These are phyloP conservation scores for Iris pallida DNA, from an alignment of 116 monocot species.

Conservation along the genomic window DNA sequence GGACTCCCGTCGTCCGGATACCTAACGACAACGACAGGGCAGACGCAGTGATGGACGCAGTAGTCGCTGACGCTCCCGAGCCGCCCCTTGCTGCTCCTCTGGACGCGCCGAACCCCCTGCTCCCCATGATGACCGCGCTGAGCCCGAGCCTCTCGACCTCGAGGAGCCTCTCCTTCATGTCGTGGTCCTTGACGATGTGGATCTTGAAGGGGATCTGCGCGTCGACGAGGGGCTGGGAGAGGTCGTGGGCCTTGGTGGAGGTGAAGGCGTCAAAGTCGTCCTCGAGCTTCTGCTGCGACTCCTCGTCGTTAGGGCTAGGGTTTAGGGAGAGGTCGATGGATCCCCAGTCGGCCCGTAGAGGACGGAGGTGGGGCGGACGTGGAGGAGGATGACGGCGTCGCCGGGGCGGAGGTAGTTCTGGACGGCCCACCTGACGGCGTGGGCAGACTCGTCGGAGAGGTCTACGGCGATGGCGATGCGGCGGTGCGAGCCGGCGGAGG, in stretches of 20 bases:
- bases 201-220: slow-evolving; percentile 47
- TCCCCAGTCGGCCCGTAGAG: slow-evolving; percentile 70
- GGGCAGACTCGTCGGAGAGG: slow-evolving; percentile 65
- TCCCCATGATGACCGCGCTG: slow-evolving; percentile 66
- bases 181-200: slow-evolving; percentile 52
- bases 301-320: slow-evolving; percentile 4
- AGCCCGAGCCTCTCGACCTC: slow-evolving; percentile 50
- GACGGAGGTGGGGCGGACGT: slow-evolving; percentile 50
- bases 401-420: slow-evolving; percentile 76
- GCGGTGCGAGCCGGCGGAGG: slow-evolving; percentile 32
- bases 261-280: slow-evolving; percentile 50
- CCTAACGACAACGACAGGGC: slow-evolving; percentile 58
- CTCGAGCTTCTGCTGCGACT: slow-evolving; percentile 38
- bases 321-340: slow-evolving; percentile 28
- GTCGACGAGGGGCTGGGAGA: slow-evolving; percentile 39
- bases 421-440: slow-evolving; percentile 75
- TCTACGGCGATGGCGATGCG: slow-evolving; percentile 83
- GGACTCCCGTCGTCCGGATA: slow-evolving; percentile 35
- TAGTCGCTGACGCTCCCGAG: slow-evolving; percentile 65
- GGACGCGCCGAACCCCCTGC: slow-evolving; percentile 40
- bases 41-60: slow-evolving; percentile 64
- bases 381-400: slow-evolving; percentile 68
- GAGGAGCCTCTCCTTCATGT: slow-evolving; percentile 54
- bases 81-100: slow-evolving; percentile 38
- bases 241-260: slow-evolving; percentile 34